Evolutionary conservation across 1,284 basidiomycete genomes (phyloP).

Genomic region (Coriolopsis trogii): DNA sequence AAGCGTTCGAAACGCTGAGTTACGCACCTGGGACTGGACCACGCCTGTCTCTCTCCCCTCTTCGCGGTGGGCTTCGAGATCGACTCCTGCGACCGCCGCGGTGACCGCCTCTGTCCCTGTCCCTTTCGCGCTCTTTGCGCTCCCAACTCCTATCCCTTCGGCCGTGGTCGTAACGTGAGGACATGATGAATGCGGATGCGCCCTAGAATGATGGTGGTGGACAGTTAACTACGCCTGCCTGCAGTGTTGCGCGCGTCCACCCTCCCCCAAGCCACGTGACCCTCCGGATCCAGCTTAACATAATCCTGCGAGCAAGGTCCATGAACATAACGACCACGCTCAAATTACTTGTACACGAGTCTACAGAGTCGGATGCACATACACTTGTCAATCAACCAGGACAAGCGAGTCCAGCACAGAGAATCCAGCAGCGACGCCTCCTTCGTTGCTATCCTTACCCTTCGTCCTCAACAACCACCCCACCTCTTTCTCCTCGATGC

Average conservation of each 20-base stretch:
- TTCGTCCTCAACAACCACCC: conserved; percentile 95
- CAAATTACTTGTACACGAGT: too few relatives aligned
- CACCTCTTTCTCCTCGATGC: conserved; percentile 59
- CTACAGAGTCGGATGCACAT: too few relatives aligned
- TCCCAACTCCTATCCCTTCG: conserved; percentile 73
- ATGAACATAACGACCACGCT: too few relatives aligned
- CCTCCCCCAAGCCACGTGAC: too few relatives aligned
- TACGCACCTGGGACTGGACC: conserved; percentile 40
- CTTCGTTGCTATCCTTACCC: conserved; percentile 91
- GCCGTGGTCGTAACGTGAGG: conserved; percentile 55
- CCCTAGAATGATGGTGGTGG: background rate
- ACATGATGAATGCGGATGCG: conserved; percentile 38
- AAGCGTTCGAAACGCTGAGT: background rate
- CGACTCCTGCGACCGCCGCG: conserved; percentile 58
- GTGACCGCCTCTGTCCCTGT: conserved; percentile 57
- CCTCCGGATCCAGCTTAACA: too few relatives aligned
- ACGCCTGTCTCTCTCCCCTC: conserved; percentile 48
- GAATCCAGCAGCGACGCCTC: conserved; percentile 92
- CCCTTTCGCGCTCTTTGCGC: conserved; percentile 62
- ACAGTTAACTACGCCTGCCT: background rate
- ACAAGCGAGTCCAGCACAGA: conserved; percentile 85
- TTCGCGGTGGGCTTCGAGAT: conserved; percentile 67
- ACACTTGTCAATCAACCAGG: conserved; percentile 55
- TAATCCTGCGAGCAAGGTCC: too few relatives aligned
- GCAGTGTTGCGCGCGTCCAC: too few relatives aligned